Base-by-base conservation (phyloP, 2,329 filamentous ascomycete genomes). In the Penicillium corylophilum region DNA sequence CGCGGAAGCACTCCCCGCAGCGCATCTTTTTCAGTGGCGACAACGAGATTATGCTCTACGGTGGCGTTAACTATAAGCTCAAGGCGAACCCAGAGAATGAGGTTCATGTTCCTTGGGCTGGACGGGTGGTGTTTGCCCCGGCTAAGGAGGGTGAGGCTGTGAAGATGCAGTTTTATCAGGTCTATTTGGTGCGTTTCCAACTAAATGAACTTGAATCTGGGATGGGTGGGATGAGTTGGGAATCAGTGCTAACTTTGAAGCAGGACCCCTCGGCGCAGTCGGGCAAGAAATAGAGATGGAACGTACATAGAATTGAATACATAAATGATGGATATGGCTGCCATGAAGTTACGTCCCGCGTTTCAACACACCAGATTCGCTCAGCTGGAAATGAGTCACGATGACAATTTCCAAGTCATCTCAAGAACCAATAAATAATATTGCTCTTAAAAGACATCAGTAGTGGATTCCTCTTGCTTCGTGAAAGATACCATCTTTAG, bases 121-220 rank as follows among this genome's bases (percentile, higher is more conserved):
- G 65, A 40, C 54, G 70, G 36, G 70, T 68, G 16, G 69, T 69
- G 13, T 72, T 73, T 59, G 66, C 57, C 23, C 54, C 56, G 3
- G 46, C 51, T 20, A 51, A 56, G 46, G 58, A 58, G 18, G 56
- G 54, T 1, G 60, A 57, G 38, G 60, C 42, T 38, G 47, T 67
- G 16, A 71, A 64, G 58, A 72, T 73, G 69, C 63, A 51, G 55
- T 73, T 71, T 54, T 73, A 73, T 64, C 70, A 72, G 57, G 70
- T 73, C 52, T 73, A 73, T 54, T 55, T 73, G 65, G 70, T 72
- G 52, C 22, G 70, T 65, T 33, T 44, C 18, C 41, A 33, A 43
- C 31, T 10, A 6, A 5, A 33, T 10, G 33, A 29, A 31, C 39
- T 15, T 22, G n/a, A 7, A 10, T 28, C 26, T 28, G 26, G 4